Percentiles rank a stretch among this genome's conserved stretches.
Evolutionary conservation across 2,329 filamentous ascomycete genomes (phyloP).

Genomic region (Didymellaceae sp.): DNA sequence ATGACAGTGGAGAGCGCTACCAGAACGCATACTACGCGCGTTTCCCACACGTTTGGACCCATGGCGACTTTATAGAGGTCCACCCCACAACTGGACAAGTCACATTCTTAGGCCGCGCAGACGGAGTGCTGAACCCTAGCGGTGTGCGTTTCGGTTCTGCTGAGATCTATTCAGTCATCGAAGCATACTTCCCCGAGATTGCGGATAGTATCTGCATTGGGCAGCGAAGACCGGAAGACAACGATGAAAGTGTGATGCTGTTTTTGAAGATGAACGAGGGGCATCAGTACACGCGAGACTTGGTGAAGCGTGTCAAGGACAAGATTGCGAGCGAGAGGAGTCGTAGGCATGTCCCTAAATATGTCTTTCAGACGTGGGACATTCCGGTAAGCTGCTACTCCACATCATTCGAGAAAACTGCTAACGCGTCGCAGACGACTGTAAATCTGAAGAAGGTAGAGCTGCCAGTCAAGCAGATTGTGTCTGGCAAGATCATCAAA

Average conservation of each 20-base stretch:
- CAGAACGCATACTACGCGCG: conserved; percentile 56
- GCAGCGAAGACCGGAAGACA: conserved; percentile 68
- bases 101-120: conserved; percentile 71
- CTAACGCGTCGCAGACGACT: conserved; percentile 64
- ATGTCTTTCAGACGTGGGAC: conserved; percentile 79
- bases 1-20: conserved; percentile 51
- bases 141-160: conserved; percentile 81
- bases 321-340: conserved; percentile 71
- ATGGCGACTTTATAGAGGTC: conserved; percentile 78
- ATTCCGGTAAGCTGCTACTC: conserved; percentile 69
- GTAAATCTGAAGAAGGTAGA: conserved; percentile 88
- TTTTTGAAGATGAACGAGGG: conserved; percentile 68
- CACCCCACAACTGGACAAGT: conserved; percentile 72
- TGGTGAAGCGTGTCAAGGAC: conserved; percentile 64
- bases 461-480: conserved; percentile 82
- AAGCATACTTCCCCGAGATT: conserved; percentile 69
- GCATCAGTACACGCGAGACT: conserved; percentile 25
- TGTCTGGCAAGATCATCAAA: conserved; percentile 75
- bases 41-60: conserved; percentile 73
- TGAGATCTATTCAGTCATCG: conserved; percentile 79
- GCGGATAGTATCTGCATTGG: conserved; percentile 81
- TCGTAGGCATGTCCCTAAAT: conserved; percentile 77
- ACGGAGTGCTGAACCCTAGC: conserved; percentile 80
- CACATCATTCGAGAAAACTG: neutral
- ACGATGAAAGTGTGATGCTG: conserved; percentile 65